Conservation (phyloP, 495 filamentous ascomycete species). For the Lasiosphaeria miniovina region DNA sequence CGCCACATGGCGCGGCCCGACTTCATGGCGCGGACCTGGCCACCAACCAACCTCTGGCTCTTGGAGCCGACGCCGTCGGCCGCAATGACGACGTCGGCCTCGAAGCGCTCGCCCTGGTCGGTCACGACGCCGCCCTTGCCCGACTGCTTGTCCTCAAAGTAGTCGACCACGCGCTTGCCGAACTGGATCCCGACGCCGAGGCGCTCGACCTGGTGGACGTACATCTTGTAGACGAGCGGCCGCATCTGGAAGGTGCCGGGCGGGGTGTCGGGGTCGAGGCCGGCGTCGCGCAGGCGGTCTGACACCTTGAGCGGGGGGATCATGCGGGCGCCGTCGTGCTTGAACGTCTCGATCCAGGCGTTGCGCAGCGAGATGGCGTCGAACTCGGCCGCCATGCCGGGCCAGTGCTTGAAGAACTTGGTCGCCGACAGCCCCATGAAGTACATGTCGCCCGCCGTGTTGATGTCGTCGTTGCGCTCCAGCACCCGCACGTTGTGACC, state of each 20-base stretch:
- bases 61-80: constrained; percentile 58
- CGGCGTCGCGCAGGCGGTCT: constrained; percentile 35
- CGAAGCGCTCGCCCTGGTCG: constrained; percentile 46
- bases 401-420: constrained; percentile 55
- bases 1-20: constrained; percentile 54
- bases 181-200: constrained; percentile 53
- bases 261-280: constrained; percentile 35
- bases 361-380: constrained; percentile 44
- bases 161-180: constrained; percentile 48
- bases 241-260: constrained; percentile 46
- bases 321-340: constrained; percentile 50
- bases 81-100: constrained; percentile 57
- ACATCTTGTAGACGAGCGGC: constrained; percentile 55
- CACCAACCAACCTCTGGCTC: constrained; percentile 48
- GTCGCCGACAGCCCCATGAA: constrained; percentile 51
- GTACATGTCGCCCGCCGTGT: constrained; percentile 52
- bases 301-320: constrained; percentile 38
- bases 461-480: constrained; percentile 47
- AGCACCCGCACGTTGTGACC: constrained; percentile 59
- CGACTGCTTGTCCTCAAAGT: constrained; percentile 44
- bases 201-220: constrained; percentile 48
- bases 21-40: constrained; percentile 47
- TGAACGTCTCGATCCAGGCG: constrained; percentile 51
- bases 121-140: constrained; percentile 45
- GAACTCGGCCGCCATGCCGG: constrained; percentile 49